Base-by-base conservation (phyloP, 2,329 filamentous ascomycete species). In the Claviceps sp. region DNA sequence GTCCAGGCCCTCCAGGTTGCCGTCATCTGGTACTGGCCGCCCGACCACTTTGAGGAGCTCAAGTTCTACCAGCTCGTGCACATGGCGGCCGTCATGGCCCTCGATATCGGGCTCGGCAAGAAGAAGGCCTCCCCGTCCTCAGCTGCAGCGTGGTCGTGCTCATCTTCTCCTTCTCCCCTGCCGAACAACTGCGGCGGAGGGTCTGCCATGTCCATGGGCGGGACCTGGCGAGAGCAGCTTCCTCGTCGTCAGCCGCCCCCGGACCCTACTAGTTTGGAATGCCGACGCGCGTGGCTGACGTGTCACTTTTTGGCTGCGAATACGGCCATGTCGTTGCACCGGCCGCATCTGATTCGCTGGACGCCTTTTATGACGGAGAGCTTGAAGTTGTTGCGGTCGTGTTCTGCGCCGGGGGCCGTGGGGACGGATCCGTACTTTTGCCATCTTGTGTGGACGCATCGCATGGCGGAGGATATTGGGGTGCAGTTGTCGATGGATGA, bases 41-140 rank as follows among this genome's bases (percentile, higher is more conserved):
- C 89, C 0, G 83, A 91, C 58, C 78, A 86, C 59, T 87, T 87
- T 54, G 87, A 94, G 61, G 85, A 93, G 67, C 79, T 91, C 61
- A 93, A 93, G 63, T 94, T 93, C 65, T 95, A 93, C 68, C 87
- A 91, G 69, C 77, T 93, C 57, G 81, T 89, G 46, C 87, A 95
- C 64, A 81, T 88, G 62, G 85, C 86, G 2, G 84, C 84, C 47
- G 78, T 88, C 59, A 87, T 95, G 82, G 85, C 84, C 26, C 81
- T 94, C 51, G 89, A 95, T 59, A 77, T 95, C 37, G 89, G 89
- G 0, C 77, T 95, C 6, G 86, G 84, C 16, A 77, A 61, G 51
- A 63, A 60, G 34, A 18, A 58, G 59, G 20, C 58, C 8, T 30
- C 26, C 8, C 2, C 26, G 8, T 9, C 26, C 26, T 30, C 26